A percentile compares a stretch with the other conserved stretches of the same genome.
These are phyloP conservation scores for Codiaeum variegatum DNA, from an alignment of 441 rosid species.

Conservation along the genomic window DNA sequence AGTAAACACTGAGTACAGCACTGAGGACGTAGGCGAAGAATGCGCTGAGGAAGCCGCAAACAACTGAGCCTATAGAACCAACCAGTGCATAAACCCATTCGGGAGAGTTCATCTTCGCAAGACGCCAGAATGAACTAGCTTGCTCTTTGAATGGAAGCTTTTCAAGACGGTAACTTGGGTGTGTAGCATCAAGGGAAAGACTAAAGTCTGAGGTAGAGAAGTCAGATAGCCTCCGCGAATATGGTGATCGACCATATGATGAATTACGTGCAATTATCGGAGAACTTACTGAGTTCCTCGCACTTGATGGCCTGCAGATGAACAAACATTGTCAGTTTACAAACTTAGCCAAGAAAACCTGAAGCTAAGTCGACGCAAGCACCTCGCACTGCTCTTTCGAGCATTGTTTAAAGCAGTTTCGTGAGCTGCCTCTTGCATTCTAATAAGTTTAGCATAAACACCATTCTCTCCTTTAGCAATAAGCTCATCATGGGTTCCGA, in stretches of 20 bases:
- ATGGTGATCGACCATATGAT: conserved; percentile 96
- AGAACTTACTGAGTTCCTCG: conserved; percentile 96
- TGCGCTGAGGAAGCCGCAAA: conserved; percentile 95
- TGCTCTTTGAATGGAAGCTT: conserved; percentile 91
- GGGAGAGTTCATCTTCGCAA: conserved; percentile 95
- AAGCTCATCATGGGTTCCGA: conserved; percentile 92
- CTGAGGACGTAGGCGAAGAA: conserved; percentile 93
- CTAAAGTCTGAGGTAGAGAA: conserved; percentile 96
- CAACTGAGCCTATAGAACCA: conserved; percentile 87
- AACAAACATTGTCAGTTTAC: conserved; percentile 14
- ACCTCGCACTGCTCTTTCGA: conserved; percentile 99
- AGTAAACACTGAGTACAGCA: conserved; percentile 83
- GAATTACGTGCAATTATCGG: conserved; percentile 96
- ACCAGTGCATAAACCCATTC: conserved; percentile 92
- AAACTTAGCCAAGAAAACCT: background rate
- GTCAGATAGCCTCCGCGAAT: conserved; percentile 91
- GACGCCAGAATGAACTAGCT: conserved; percentile 89
- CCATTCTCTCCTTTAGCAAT: conserved; percentile 88
- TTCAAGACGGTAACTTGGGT: conserved; percentile 75
- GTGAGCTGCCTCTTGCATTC: conserved; percentile 91
- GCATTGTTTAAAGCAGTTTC: conserved; percentile 93
- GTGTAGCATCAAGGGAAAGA: conserved; percentile 74
- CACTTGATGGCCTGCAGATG: conserved; percentile 88
- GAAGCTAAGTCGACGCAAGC: conserved; percentile 5
- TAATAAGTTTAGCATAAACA: conserved; percentile 79